Evolutionary conservation across 192 early-diverging fungal species (phyloP).

Genomic region (Neocallimastix lanati): DNA sequence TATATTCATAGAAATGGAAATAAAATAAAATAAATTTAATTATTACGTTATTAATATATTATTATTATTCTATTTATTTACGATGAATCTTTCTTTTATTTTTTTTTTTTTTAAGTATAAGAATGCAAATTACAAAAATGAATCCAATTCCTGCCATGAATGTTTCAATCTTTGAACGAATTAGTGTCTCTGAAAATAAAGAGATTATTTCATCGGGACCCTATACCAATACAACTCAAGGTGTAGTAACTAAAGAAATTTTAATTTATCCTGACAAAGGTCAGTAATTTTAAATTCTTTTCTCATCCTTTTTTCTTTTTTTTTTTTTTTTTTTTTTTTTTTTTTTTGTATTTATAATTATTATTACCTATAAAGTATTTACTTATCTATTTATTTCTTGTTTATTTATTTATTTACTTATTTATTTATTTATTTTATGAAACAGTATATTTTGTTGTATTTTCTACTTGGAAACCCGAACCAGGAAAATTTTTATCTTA

Average conservation of each 20-base stretch:
- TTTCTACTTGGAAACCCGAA: background rate
- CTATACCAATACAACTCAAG: conserved; percentile 17
- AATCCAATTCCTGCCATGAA: conserved; percentile 45
- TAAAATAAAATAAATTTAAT: background rate
- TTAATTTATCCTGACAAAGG: background rate
- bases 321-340: no score
- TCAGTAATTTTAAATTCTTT: no score
- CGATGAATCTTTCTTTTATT: background rate
- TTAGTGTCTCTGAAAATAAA: conserved; percentile 19
- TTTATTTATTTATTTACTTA: no score
- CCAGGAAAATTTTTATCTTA: background rate
- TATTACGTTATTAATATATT: no score
- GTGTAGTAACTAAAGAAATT: background rate
- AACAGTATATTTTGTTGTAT: background rate
- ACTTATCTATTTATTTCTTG: no score
- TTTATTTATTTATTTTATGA: no score
- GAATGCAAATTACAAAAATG: conserved; percentile 47
- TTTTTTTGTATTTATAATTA: no score
- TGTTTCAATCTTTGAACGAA: conserved; percentile 43
- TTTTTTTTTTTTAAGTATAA: conserved; percentile 17
- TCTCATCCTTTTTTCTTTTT: no score
- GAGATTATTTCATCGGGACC: conserved; percentile 37
- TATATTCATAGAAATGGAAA: no score
- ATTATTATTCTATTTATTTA: no score
- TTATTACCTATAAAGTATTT: no score